These are phyloP conservation scores for Pseudocercospora vitis DNA, from an alignment of 2,329 filamentous ascomycete species.

Conservation along the genomic window DNA sequence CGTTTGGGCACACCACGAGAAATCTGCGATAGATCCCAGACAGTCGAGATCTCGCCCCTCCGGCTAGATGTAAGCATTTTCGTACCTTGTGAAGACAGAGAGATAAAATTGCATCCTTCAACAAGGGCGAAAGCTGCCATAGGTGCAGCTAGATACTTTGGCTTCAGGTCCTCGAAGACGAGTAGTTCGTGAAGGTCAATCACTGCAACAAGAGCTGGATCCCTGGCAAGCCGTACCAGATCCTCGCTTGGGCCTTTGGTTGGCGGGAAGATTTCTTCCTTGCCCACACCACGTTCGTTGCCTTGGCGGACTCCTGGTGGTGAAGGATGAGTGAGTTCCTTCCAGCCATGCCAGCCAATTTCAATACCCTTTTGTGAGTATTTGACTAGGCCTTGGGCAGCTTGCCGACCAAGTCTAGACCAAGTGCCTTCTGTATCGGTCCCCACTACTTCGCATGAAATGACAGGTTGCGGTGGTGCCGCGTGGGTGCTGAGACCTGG, in stretches of 20 bases:
- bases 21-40: constrained; percentile 73
- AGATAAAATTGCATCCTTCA: constrained; percentile 77
- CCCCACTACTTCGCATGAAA: constrained; percentile 69
- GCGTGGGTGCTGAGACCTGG: constrained; percentile 60
- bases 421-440: constrained; percentile 60
- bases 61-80: constrained; percentile 75
- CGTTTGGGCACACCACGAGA: constrained; percentile 43
- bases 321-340: constrained; percentile 69
- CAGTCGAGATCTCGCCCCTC: constrained; percentile 78
- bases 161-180: constrained; percentile 48
- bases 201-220: constrained; percentile 73
- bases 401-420: constrained; percentile 57
- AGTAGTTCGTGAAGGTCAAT: constrained; percentile 66
- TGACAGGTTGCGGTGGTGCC: constrained; percentile 66
- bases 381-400: constrained; percentile 77
- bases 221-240: constrained; percentile 53
- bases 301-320: constrained; percentile 38
- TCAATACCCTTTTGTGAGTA: constrained; percentile 59
- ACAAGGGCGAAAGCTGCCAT: constrained; percentile 69
- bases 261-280: constrained; percentile 60
- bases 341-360: constrained; percentile 74
- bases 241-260: constrained; percentile 67
- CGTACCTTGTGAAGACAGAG: constrained; percentile 72
- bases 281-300: constrained; percentile 22
- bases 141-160: constrained; percentile 57